Evolutionary conservation across 768 basidiomycete species (phyloP), one percentile per base, ranked within the genome.

Genomic region (Leucogyrophana mollusca): DNA sequence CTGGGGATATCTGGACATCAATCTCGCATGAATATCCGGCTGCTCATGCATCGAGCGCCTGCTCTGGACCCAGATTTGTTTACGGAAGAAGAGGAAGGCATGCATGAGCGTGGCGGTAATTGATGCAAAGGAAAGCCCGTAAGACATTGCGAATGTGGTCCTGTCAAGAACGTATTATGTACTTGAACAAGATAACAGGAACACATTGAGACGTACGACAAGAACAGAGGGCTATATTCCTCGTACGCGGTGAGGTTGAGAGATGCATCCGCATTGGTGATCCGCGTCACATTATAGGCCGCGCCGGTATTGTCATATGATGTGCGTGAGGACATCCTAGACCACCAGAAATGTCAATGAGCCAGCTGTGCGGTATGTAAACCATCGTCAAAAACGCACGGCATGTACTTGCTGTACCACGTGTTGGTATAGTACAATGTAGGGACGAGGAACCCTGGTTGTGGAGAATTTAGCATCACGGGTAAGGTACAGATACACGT

Each of bases 1-100:
- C 62, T 72, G 73, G 1, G 62, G 74, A 57, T 85, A 84, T 32
- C 59, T 66, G 18, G 71, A 62, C 79, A 84, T 85, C 41, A 85
- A 71, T 40, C 75, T 74, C 3, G 74, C 72, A 56, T 85, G 83
- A 14, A 85, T 70, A 55, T 85, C 83, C 5, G 77, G 73, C 52
- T 77, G 77, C 49, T 80, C 79, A 42, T 73, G 70, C 46, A 80
- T 64, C 25, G 78, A 74, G 43, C 68, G 69, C 39, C 68, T 67
- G 45, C 80, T 73, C 36, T 80, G 79, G 5, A 71, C 56, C 62
- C 72, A 70, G 46, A 83, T 78, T 34, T 80, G 80, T 42, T 77
- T 74, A 57, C 77, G 76, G 63, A 83, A 82, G 73, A 73, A 61
- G 61, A 83, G 49, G 65, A 80, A 25, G 7, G 68, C 59, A 37